These are phyloP conservation scores for Phylloporus arenicola DNA, from an alignment of 768 basidiomycete species.

Conservation along the genomic window DNA sequence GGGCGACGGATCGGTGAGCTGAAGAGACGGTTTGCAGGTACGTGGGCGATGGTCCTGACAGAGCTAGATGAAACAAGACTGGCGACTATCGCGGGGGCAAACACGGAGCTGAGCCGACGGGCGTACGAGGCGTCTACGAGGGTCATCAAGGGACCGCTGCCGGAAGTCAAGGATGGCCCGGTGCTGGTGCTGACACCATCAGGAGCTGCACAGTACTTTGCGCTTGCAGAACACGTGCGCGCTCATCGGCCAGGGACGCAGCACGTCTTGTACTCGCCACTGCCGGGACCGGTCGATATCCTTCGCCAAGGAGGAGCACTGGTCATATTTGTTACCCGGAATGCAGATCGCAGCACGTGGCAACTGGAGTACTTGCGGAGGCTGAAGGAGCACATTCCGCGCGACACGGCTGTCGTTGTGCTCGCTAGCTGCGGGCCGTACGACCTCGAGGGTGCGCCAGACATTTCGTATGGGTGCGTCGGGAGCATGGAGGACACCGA, in stretches of 20 bases:
- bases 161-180: constrained; percentile 28
- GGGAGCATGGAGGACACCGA: constrained; percentile 58
- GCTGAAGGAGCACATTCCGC: constrained; percentile 20
- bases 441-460: constrained; percentile 37
- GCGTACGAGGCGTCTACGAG: constrained; percentile 47
- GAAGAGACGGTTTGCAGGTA: constrained; percentile 47
- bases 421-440: constrained; percentile 65
- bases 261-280: constrained; percentile 45
- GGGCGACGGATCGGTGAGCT: constrained; percentile 42
- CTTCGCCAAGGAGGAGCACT: not conserved
- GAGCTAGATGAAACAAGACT: constrained; percentile 24
- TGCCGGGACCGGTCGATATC: constrained; percentile 1
- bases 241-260: constrained; percentile 25
- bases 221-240: constrained; percentile 40
- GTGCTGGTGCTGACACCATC: constrained; percentile 51
- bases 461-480: constrained; percentile 34
- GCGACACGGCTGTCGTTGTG: constrained; percentile 37
- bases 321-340: constrained; percentile 51
- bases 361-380: constrained; percentile 40
- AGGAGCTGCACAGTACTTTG: constrained; percentile 43
- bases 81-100: constrained; percentile 32
- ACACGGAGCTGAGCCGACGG: constrained; percentile 38
- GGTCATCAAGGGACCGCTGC: constrained; percentile 38
- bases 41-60: constrained; percentile 38
- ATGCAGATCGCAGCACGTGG: constrained; percentile 50